Evolutionary conservation across 768 basidiomycete genomes (phyloP), one percentile per base, ranked within the genome.

Genomic region (Boletus pseudopeckii): DNA sequence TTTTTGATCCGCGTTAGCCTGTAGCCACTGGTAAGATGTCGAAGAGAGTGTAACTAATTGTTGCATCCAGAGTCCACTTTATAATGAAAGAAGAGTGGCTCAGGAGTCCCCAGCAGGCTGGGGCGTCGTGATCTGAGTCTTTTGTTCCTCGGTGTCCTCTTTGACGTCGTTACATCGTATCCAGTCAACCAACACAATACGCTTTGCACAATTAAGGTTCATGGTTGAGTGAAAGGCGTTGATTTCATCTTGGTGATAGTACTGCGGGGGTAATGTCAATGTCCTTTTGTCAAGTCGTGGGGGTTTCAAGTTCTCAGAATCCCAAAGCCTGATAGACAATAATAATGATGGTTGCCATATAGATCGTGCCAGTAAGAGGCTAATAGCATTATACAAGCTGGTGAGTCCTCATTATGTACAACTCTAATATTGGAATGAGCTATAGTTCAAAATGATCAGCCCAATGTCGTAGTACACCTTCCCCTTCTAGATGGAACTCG

Each of bases 381-480:
- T 22, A 22, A 22, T 26, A 26, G 24, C 13, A 15, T 14, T n/a
- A 13, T n/a, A 48, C 34, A 13, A 34, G 4, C 24, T 37, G 26
- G 26, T 2, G n/a, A 24, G 22, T n/a, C n/a, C n/a, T n/a, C n/a
- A n/a, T n/a, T n/a, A n/a, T n/a, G n/a, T n/a, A n/a, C n/a, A n/a
- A n/a, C n/a, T n/a, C n/a, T n/a, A n/a, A n/a, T n/a, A n/a, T n/a
- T n/a, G n/a, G n/a, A n/a, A n/a, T n/a, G n/a, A n/a, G n/a, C n/a
- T n/a, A 80, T 30, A 81, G 46, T 26, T 78, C 65, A 49, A 90
- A 84, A 22, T 79, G 74, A 53, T 81, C 77, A 9, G 85, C 86
- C 85, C 87, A 88, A 66, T 90, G 86, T 55, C 79, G 76, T 33
- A 92, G 46, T 4, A 91, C 78, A 34, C 81, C 80, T 64, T 84